phyloP scores from a whole-genome alignment of 2,329 filamentous ascomycete species.

The Fusarium sp. region DNA sequence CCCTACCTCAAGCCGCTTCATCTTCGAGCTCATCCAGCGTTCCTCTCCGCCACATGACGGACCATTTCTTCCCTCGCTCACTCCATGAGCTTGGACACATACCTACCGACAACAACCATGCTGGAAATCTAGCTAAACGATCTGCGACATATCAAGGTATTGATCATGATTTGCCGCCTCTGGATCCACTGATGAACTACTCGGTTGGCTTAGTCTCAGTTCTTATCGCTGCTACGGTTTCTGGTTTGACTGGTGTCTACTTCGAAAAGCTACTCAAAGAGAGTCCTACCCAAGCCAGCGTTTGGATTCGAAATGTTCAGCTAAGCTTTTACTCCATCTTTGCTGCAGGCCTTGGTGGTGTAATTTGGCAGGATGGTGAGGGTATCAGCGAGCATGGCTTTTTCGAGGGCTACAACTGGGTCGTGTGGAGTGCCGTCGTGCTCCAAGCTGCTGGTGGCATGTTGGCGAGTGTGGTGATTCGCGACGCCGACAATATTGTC shows the following conservation, averaged over 20 bases:
- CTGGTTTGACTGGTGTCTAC: slow-evolving; percentile 86
- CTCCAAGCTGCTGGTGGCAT: slow-evolving; percentile 89
- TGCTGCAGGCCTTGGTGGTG: slow-evolving; percentile 86
- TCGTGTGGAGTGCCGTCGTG: slow-evolving; percentile 87
- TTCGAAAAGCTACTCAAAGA: slow-evolving; percentile 95
- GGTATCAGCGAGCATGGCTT: slow-evolving; percentile 88
- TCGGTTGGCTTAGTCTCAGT: slow-evolving; percentile 84
- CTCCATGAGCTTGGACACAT: slow-evolving; percentile 79
- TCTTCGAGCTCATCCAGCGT: slow-evolving; percentile 67
- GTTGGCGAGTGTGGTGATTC: slow-evolving; percentile 65
- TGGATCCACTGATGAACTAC: slow-evolving; percentile 75
- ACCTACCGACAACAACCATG: slow-evolving; percentile 36
- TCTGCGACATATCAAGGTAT: slow-evolving; percentile 95
- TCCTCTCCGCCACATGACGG: slow-evolving; percentile 72
- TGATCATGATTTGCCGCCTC: slow-evolving; percentile 66
- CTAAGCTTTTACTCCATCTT: slow-evolving; percentile 95
- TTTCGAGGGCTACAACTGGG: slow-evolving; percentile 93
- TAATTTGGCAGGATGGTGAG: slow-evolving; percentile 87
- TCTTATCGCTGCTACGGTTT: slow-evolving; percentile 80
- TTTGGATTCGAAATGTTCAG: slow-evolving; percentile 97
- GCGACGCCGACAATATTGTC: slow-evolving; percentile 75
- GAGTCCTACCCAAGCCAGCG: slow-evolving; percentile 77
- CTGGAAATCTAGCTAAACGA: slow-evolving; percentile 55
- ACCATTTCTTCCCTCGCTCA: slow-evolving; percentile 81
- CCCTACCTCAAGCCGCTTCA: slow-evolving; percentile 74